A percentile compares a stretch with the other conserved stretches of the same genome.
Evolutionary conservation across 2,329 filamentous ascomycete genomes (phyloP).

Genomic region (Aspergillus sp.): DNA sequence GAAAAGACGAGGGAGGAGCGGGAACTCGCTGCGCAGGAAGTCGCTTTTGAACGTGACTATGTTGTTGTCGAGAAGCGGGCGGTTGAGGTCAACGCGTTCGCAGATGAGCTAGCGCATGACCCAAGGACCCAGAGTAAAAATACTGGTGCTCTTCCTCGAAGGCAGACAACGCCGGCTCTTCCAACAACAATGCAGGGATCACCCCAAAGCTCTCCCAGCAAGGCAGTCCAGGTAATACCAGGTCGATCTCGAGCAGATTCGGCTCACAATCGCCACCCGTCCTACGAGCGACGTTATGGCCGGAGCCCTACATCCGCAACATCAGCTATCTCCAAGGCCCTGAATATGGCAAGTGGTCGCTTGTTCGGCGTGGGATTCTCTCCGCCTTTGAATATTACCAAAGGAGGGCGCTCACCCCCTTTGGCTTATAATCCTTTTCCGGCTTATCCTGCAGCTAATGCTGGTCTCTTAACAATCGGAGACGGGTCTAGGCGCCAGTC

Average conservation of each 20-base stretch:
- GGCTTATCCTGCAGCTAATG: slow-evolving; percentile 73
- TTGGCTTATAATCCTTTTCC: slow-evolving; percentile 69
- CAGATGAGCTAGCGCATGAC: slow-evolving; percentile 88
- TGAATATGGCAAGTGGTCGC: slow-evolving; percentile 81
- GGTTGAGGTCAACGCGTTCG: slow-evolving; percentile 95
- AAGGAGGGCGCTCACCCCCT: slow-evolving; percentile 48
- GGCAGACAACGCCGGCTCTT: slow-evolving; percentile 74
- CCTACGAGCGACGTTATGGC: slow-evolving; percentile 78
- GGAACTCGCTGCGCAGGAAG: slow-evolving; percentile 75
- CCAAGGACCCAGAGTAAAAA: slow-evolving; percentile 62
- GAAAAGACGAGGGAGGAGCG: slow-evolving; percentile 43
- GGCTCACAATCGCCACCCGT: slow-evolving; percentile 70
- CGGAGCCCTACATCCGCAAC: slow-evolving; percentile 74
- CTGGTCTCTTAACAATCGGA: slow-evolving; percentile 63
- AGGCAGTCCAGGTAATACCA: slow-evolving; percentile 71
- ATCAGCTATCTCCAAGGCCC: slow-evolving; percentile 89
- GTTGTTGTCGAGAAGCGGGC: slow-evolving; percentile 93
- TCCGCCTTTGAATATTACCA: slow-evolving; percentile 47
- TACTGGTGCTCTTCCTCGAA: slow-evolving; percentile 66
- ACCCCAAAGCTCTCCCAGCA: slow-evolving; percentile 64
- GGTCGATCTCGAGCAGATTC: slow-evolving; percentile 62
- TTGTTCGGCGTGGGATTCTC: slow-evolving; percentile 53
- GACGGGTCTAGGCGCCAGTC: slow-evolving; percentile 62
- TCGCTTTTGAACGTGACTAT: slow-evolving; percentile 89
- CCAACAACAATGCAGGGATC: slow-evolving; percentile 70